Conservation (phyloP, 2,329 filamentous ascomycete species). For the Pseudodiploospora longispora region DNA sequence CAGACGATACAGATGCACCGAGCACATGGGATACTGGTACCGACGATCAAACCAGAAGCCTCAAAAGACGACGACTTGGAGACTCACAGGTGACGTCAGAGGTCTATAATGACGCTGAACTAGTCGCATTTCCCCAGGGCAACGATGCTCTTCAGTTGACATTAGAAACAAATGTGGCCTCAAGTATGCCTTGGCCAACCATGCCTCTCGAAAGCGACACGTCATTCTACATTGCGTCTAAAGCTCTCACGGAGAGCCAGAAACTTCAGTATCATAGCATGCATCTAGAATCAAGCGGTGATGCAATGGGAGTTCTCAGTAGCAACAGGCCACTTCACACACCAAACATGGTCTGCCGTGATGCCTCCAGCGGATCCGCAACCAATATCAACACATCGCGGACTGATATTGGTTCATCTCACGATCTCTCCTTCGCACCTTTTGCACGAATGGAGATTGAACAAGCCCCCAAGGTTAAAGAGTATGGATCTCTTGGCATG, state of each 20-base stretch:
- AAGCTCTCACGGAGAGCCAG: slow-evolving; percentile 28
- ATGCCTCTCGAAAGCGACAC: slow-evolving; percentile 17
- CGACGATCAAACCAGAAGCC: slow-evolving; percentile 5
- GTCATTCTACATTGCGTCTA: slow-evolving; percentile 26
- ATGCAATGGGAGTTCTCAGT: slow-evolving; percentile 1
- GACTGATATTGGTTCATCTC: slow-evolving; percentile 17
- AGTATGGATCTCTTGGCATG: neutral
- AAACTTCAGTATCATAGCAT: slow-evolving; percentile 27
- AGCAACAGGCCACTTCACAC: slow-evolving; percentile 1
- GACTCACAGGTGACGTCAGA: slow-evolving; percentile 9
- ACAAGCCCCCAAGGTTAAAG: slow-evolving; percentile 1
- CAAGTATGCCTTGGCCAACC: slow-evolving; percentile 5
- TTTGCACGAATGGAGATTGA: slow-evolving; percentile 9
- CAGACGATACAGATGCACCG: neutral
- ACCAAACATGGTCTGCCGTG: slow-evolving; percentile 2
- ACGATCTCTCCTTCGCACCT: slow-evolving; percentile 15
- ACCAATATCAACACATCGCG: slow-evolving; percentile 30
- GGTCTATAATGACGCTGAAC: slow-evolving; percentile 16
- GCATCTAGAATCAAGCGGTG: slow-evolving; percentile 11
- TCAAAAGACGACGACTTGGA: slow-evolving; percentile 17
- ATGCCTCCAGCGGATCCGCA: slow-evolving; percentile 23
- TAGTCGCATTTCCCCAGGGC: slow-evolving; percentile 17
- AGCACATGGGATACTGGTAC: neutral
- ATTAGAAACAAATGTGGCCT: slow-evolving; percentile 3
- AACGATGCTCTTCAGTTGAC: slow-evolving; percentile 9